Base-by-base conservation (phyloP, 306 rosid genomes). In the Dryas alaskensis region DNA sequence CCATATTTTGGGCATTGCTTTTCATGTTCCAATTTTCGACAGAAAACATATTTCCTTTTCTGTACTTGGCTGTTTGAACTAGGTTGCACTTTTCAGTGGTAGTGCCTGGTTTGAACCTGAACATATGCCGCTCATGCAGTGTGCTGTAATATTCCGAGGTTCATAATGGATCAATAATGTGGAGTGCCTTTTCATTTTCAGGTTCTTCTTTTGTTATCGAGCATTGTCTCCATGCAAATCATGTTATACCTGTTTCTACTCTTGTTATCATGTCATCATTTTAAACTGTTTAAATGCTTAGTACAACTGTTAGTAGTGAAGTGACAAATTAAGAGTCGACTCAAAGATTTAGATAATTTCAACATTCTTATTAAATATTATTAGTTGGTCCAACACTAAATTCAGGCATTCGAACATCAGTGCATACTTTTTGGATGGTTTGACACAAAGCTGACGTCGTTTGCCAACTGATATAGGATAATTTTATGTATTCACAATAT, bases 21-120 rank as follows among this genome's bases (percentile, higher is more conserved):
- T 47, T 60, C 19, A 42, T 45, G 58, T 66, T 63, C 65, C 16
- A 44, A 8, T 40, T 31, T 73, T 73, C 14, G 57, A 27, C 67
- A n/a, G 42, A 51, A 67, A 69, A 37, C 58, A 22, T 68, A 17
- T 73, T 83, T 72, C 10, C 17, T 63, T 79, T 66, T 60, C 53
- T 73, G 48, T 76, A n/a, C 55, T 61, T 37, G 70, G 66, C 53
- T 58, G 9, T 7, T 72, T 65, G 27, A 44, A 64, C 64, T 65
- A 31, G 71, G 72, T 61, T 19, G 39, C n/a, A 42, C 73, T 17
- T 3, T 37, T 5, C 16, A 9, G 16, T 73, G 53, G 7, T 44
- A 31, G 27, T 64, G 43, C 47, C 45, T 52, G 59, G 51, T 44
- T 46, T 37, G 40, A n/a, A 66, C 17, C 22, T 37, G 42, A 57